phyloP scores from a whole-genome alignment of 2,329 filamentous ascomycete species.

The Ophiostoma sp. region DNA sequence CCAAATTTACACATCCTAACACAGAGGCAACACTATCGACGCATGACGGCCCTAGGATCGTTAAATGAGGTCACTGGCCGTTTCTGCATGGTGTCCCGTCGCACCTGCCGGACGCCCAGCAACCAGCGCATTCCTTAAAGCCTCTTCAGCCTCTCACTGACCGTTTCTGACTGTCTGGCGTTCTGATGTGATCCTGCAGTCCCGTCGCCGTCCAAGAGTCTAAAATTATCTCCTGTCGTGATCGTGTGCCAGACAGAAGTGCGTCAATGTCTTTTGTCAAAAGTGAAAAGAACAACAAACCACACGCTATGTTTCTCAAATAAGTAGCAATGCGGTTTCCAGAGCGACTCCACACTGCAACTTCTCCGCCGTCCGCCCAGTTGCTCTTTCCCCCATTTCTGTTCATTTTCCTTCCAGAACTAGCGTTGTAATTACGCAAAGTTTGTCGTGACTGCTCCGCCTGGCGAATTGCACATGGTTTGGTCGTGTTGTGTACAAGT shows the following conservation, averaged over 20 bases:
- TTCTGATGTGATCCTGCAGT: background rate
- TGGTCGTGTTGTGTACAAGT: background rate
- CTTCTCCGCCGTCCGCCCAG: slow-evolving; percentile 7
- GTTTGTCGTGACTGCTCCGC: background rate
- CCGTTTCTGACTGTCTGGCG: slow-evolving; percentile 11
- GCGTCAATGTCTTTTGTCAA: background rate
- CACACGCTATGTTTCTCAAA: background rate
- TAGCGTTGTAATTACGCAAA: slow-evolving; percentile 17
- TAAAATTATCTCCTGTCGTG: background rate
- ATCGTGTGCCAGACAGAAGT: background rate
- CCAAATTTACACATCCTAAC: background rate
- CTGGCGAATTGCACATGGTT: slow-evolving; percentile 8
- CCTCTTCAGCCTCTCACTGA: background rate
- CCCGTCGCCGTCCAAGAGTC: background rate
- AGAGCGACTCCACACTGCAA: slow-evolving; percentile 3
- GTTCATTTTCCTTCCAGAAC: slow-evolving; percentile 11
- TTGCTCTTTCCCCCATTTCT: slow-evolving; percentile 10
- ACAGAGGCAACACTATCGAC: slow-evolving; percentile 8
- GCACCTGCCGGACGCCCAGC: slow-evolving; percentile 9
- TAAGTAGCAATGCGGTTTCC: slow-evolving; percentile 6
- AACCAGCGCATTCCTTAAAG: slow-evolving; percentile 14
- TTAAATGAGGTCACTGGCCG: slow-evolving; percentile 2
- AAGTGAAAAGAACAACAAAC: slow-evolving; percentile 5
- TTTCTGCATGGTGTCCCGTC: background rate
- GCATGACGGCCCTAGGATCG: background rate